Evolutionary conservation across 306 rosid species (phyloP), one percentile per base, ranked within the genome.

Genomic region (Psophocarpus tetragonolobus): DNA sequence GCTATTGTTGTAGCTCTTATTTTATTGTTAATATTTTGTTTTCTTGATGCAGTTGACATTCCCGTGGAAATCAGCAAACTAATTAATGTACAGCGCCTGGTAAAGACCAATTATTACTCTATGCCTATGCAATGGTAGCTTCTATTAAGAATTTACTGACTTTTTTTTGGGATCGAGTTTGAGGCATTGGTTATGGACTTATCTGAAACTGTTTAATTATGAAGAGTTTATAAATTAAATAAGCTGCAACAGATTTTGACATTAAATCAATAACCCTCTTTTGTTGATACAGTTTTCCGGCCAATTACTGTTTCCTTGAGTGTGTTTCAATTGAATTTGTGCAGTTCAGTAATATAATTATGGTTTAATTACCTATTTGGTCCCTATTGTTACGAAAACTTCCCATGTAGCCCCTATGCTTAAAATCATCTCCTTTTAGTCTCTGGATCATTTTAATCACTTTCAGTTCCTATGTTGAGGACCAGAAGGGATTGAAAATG

Each of bases 61-160:
- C 99, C 99, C 1, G 10, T 81, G 86, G 97, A 92, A 48, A 82
- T 88, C 72, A 76, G 85, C 88, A 96, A 92, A 79, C 86, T 92
- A 75, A 82, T 80, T 60, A 92, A 92, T 86, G 72, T 91, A 90
- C 99, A 92, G 74, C 87, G 90, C 60, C 68, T 96, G 94, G 98
- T 95, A 91, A 84, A 90, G 69, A 57, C 70, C 48, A 50, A 67
- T 14, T 13, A 23, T 42, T 57, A 72, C 69, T 73, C 76, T 67
- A 54, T 84, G 60, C 73, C 0, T 77, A 21, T 54, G 60, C 32
- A 56, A 32, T 71, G 33, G 48, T 42, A n/a, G 72, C 38, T 63
- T 80, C 24, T 35, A 4, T 26, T 76, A 32, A 65, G 48, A 13
- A 7, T 17, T 27, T 56, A 12, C 72, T 61, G 5, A 29, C 18